Conservation (phyloP, 2,329 filamentous ascomycete genomes). For the Calonectria ilicicola region DNA sequence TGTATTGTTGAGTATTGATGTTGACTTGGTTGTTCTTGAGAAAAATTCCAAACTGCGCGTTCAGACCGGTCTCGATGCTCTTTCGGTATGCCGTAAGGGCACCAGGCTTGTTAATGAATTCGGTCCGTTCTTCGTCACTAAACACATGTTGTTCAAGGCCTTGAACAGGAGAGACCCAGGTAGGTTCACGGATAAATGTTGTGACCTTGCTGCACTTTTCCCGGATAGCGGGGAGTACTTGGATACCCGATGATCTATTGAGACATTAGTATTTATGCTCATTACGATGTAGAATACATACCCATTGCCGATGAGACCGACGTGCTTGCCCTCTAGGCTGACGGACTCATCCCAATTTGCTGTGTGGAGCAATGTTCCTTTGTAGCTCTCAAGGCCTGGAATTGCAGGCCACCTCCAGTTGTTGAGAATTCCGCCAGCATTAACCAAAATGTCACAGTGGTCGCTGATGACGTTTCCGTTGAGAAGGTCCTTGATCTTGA, state of each 20-base stretch:
- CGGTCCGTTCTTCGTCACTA: conserved; percentile 51
- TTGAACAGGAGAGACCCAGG: conserved; percentile 60
- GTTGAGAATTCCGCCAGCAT: conserved; percentile 61
- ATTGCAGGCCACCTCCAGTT: conserved; percentile 65
- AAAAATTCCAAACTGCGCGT: conserved; percentile 60
- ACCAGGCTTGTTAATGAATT: conserved; percentile 55
- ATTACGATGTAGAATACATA: background rate
- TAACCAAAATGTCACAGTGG: conserved; percentile 60
- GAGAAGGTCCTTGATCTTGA: conserved; percentile 50
- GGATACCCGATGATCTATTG: conserved; percentile 54
- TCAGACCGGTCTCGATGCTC: conserved; percentile 57
- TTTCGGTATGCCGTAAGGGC: conserved; percentile 55
- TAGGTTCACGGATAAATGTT: conserved; percentile 62
- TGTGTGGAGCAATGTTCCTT: conserved; percentile 64
- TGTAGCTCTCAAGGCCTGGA: conserved; percentile 57
- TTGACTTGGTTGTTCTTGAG: conserved; percentile 55
- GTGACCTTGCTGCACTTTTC: conserved; percentile 55
- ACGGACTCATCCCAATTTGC: conserved; percentile 62
- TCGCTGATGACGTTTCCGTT: conserved; percentile 19
- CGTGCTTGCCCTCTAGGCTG: conserved; percentile 50
- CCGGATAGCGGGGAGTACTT: conserved; percentile 60
- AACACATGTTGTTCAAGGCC: conserved; percentile 58
- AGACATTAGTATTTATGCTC: background rate
- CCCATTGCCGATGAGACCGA: conserved; percentile 59
- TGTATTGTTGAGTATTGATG: conserved; percentile 53